Base-by-base conservation (phyloP, 106 monocot species). In the Triglochin maritima region DNA sequence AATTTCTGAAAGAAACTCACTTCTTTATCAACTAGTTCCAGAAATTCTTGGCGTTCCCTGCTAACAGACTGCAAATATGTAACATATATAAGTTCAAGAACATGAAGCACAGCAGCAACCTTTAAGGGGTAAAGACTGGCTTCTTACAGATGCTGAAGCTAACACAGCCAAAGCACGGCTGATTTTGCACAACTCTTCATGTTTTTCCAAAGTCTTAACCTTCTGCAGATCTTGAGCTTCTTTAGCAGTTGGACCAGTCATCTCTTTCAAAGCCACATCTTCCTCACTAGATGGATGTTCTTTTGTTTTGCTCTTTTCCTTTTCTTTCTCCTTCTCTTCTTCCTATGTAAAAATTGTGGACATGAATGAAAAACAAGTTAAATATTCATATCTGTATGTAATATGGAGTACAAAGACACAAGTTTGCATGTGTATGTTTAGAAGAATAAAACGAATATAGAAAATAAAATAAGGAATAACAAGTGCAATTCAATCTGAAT, bases 151-250 rank as follows among this genome's bases (percentile, higher is more conserved):
- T 55, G 88, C 88, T 60, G 96, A 96, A 58, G 96, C 85, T 6
- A 96, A 78, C 58, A 96, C 86, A 77, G 96, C 73, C 57, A 96
- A 63, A 63, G 91, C 96, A 50, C 83, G 88, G 54, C 96, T 91
- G 62, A 96, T 77, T 59, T 91, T 80, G 68, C 96, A 96, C 46
- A 91, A 77, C 47, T 88, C 49, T 74, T 96, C 90, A 45, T 81
- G 73, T 52, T 86, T 96, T 17, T 81, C 84, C 5, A 76, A 54
- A 53, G 55, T 63, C 78, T 83, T 83, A 29, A 62, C 57, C 66
- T 67, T 56, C 47, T 68, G 69, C 13, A 78, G 63, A 65, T 80
- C 70, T 47, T 78, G 64, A 66, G 74, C 80, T 81, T 87, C 87
- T 65, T 64, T 79, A 64, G 81, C 65, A 46, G 91, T 80, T 71